phyloP scores from a whole-genome alignment of 2,329 filamentous ascomycete species.

The Aspergillus viridinutans region DNA sequence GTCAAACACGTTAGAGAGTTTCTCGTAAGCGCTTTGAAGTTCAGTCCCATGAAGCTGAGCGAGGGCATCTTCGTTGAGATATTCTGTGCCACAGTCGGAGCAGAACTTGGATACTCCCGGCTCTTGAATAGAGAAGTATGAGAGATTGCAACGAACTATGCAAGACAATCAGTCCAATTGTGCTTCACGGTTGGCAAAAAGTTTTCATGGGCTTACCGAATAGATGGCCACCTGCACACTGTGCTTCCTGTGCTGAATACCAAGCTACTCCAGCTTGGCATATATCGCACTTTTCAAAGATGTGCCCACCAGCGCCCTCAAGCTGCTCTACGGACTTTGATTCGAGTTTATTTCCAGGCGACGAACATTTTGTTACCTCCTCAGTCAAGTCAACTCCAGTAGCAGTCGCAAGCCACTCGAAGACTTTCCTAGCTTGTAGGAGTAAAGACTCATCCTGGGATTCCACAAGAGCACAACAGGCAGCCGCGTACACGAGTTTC shows the following conservation, averaged over 20 bases:
- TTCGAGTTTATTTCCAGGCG: slow-evolving; percentile 12
- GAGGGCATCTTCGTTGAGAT: slow-evolving; percentile 43
- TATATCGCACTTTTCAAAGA: slow-evolving; percentile 50
- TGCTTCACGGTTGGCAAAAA: not conserved
- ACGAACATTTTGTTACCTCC: slow-evolving; percentile 28
- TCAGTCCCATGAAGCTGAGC: slow-evolving; percentile 10
- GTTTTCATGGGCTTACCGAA: slow-evolving; percentile 38
- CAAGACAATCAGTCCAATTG: slow-evolving; percentile 6
- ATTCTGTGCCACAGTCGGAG: slow-evolving; percentile 48
- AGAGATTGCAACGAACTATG: slow-evolving; percentile 50
- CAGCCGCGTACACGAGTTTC: slow-evolving; percentile 34
- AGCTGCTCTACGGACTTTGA: slow-evolving; percentile 23
- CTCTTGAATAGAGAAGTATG: slow-evolving; percentile 53
- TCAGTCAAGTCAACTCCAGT: slow-evolving; percentile 28
- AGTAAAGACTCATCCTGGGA: slow-evolving; percentile 21
- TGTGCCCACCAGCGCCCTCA: slow-evolving; percentile 16
- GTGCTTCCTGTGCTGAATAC: slow-evolving; percentile 43
- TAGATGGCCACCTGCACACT: slow-evolving; percentile 50
- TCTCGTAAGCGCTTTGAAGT: slow-evolving; percentile 18
- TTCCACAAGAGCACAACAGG: slow-evolving; percentile 32
- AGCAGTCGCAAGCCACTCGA: slow-evolving; percentile 25
- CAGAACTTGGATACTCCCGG: slow-evolving; percentile 53
- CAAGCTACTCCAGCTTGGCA: slow-evolving; percentile 48
- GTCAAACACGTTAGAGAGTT: slow-evolving; percentile 31
- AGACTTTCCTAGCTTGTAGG: slow-evolving; percentile 18